phyloP scores from a whole-genome alignment of 176 grass and related monocot species.

The Juncus inflexus region DNA sequence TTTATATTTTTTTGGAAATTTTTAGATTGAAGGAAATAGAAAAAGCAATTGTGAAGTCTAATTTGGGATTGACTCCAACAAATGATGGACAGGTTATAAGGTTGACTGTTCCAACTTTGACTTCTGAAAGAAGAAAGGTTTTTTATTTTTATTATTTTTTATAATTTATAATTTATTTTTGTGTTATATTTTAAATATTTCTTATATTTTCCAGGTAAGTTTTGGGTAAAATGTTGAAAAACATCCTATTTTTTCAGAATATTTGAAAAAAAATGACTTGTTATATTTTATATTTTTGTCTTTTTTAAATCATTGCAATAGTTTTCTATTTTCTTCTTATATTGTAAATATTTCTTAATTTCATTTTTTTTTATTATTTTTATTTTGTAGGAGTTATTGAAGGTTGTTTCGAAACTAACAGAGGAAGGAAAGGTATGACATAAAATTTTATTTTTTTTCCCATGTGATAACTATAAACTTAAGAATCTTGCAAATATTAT shows the following conservation, averaged over 20 bases:
- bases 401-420: constrained; percentile 77
- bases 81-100: constrained; percentile 93
- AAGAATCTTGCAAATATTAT: too few relatives aligned
- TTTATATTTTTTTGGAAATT: neutral
- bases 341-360: neutral
- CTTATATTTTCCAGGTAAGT: too few relatives aligned
- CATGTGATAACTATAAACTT: too few relatives aligned
- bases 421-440: constrained; percentile 88
- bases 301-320: too few relatives aligned
- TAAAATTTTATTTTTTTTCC: too few relatives aligned
- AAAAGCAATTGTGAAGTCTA: constrained; percentile 91
- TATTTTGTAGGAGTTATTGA: constrained; percentile 68
- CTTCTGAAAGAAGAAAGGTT: constrained; percentile 97
- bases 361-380: neutral
- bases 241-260: too few relatives aligned
- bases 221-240: too few relatives aligned
- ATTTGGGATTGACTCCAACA: constrained; percentile 80
- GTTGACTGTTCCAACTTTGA: constrained; percentile 69
- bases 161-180: neutral
- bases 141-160: constrained; percentile 7
- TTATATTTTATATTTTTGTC: too few relatives aligned
- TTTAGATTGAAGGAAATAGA: constrained; percentile 87
- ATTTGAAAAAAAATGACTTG: too few relatives aligned
- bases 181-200: constrained; percentile 1
- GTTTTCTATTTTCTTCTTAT: neutral